These are phyloP conservation scores for Gentiana dahurica DNA, from an alignment of 257 asterid species.

Conservation along the genomic window DNA sequence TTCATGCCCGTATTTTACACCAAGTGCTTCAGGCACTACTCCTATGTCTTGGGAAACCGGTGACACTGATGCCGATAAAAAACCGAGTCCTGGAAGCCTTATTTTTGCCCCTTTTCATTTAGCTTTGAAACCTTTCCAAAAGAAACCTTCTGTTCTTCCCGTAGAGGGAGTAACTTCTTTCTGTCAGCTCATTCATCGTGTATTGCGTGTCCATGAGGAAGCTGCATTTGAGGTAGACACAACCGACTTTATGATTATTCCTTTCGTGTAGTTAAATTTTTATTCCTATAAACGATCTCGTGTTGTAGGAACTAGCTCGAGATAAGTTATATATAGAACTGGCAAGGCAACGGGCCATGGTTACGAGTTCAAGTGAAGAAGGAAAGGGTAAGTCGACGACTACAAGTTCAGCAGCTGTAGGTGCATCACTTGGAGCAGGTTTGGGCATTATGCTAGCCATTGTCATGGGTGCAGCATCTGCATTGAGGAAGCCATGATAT, in stretches of 20 bases:
- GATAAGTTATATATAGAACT: slow-evolving; percentile 69
- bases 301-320: slow-evolving; percentile 62
- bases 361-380: slow-evolving; percentile 38
- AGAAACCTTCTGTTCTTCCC: slow-evolving; percentile 68
- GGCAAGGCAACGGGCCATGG: slow-evolving; percentile 61
- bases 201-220: slow-evolving; percentile 69
- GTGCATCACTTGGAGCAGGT: slow-evolving; percentile 97
- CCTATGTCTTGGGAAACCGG: slow-evolving; percentile 52
- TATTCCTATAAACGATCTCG: background rate
- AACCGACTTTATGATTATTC: background rate
- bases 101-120: slow-evolving; percentile 52
- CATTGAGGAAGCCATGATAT: slow-evolving; percentile 80
- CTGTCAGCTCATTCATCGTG: slow-evolving; percentile 56
- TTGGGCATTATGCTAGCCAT: slow-evolving; percentile 84
- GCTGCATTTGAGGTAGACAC: slow-evolving; percentile 64
- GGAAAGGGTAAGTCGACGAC: slow-evolving; percentile 47
- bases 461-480: slow-evolving; percentile 97
- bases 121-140: slow-evolving; percentile 61
- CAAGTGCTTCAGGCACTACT: slow-evolving; percentile 50
- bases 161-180: slow-evolving; percentile 74
- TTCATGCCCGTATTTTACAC: slow-evolving; percentile 84
- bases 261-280: background rate
- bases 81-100: slow-evolving; percentile 29
- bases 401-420: slow-evolving; percentile 68
- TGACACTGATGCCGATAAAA: slow-evolving; percentile 25